Evolutionary conservation across 305 asterid genomes (phyloP).

Genomic region (Ilex paraguariensis): DNA sequence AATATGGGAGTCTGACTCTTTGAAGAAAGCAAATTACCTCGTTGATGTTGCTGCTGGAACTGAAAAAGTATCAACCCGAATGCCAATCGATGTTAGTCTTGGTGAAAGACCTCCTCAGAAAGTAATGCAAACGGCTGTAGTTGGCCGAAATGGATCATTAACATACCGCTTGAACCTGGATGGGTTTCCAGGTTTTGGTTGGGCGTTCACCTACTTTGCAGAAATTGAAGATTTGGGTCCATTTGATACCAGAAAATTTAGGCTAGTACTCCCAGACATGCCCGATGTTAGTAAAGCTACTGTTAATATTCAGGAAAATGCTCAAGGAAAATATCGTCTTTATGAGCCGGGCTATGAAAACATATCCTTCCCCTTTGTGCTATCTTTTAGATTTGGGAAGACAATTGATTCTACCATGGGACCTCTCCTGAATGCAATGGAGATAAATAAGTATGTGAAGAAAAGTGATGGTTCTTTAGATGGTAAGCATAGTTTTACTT

Average conservation of each 20-base stretch:
- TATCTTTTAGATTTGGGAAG: conserved; percentile 70
- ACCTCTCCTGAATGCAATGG: conserved; percentile 92
- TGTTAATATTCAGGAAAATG: conserved; percentile 90
- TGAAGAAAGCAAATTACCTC: conserved; percentile 83
- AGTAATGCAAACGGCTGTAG: conserved; percentile 99
- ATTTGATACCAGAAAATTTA: conserved; percentile 59
- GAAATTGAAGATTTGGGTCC: conserved; percentile 78
- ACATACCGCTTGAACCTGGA: conserved; percentile 90
- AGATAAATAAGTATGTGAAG: conserved; percentile 68
- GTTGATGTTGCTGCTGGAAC: conserved; percentile 97
- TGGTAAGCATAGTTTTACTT: conserved; percentile 41
- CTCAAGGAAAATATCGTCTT: conserved; percentile 78
- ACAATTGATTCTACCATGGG: conserved; percentile 85
- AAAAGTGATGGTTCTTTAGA: conserved; percentile 76
- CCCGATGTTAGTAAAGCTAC: conserved; percentile 73
- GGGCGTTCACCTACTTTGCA: conserved; percentile 93
- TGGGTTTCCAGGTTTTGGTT: conserved; percentile 88
- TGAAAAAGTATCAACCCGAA: conserved; percentile 60
- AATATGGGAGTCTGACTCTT: conserved; percentile 80
- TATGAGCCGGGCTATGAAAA: conserved; percentile 92
- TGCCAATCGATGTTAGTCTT: conserved; percentile 58
- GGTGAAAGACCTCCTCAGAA: conserved; percentile 80
- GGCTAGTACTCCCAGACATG: conserved; percentile 64
- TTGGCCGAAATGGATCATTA: conserved; percentile 84
- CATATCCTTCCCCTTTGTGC: conserved; percentile 77